Conservation (phyloP, 352 stramenopile species). For the Globisporangium ultimum region DNA sequence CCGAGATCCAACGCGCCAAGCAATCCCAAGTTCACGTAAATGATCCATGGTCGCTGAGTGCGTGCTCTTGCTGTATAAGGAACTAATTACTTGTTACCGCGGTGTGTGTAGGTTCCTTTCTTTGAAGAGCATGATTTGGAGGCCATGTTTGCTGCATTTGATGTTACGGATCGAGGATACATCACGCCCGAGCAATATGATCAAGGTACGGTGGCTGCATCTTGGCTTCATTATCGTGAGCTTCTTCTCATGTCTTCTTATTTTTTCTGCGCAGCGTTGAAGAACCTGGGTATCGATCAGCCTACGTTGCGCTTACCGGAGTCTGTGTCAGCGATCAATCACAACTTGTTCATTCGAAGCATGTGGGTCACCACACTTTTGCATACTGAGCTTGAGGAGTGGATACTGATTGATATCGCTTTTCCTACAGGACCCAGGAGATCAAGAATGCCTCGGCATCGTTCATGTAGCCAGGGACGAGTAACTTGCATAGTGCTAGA, state of each 20-base stretch:
- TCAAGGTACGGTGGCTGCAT: slow-evolving; percentile 27
- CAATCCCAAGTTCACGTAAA: slow-evolving; percentile 50
- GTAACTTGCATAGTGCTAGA: slow-evolving; percentile 20
- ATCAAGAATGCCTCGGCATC: slow-evolving; percentile 63
- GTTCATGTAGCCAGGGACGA: slow-evolving; percentile 40
- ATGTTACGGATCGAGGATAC: slow-evolving; percentile 62
- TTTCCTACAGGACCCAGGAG: slow-evolving; percentile 45
- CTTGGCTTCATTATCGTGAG: no score
- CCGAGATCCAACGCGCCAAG: slow-evolving; percentile 53
- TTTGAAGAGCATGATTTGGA: slow-evolving; percentile 71
- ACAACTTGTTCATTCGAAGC: slow-evolving; percentile 63
- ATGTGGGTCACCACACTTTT: slow-evolving; percentile 29
- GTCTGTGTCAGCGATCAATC: slow-evolving; percentile 52
- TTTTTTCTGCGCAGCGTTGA: slow-evolving; percentile 28
- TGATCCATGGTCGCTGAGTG: not conserved
- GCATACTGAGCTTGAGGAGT: not conserved
- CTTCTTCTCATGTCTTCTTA: not conserved
- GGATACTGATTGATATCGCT: not conserved
- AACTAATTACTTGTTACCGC: not conserved
- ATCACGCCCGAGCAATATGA: slow-evolving; percentile 68
- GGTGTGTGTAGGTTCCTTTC: slow-evolving; percentile 44
- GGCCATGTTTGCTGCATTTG: slow-evolving; percentile 74
- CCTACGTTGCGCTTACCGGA: slow-evolving; percentile 60
- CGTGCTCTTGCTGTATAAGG: not conserved
- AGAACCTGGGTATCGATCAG: slow-evolving; percentile 63